Evolutionary conservation across 768 basidiomycete species (phyloP).

Genomic region (Leccinum fibrillosum): DNA sequence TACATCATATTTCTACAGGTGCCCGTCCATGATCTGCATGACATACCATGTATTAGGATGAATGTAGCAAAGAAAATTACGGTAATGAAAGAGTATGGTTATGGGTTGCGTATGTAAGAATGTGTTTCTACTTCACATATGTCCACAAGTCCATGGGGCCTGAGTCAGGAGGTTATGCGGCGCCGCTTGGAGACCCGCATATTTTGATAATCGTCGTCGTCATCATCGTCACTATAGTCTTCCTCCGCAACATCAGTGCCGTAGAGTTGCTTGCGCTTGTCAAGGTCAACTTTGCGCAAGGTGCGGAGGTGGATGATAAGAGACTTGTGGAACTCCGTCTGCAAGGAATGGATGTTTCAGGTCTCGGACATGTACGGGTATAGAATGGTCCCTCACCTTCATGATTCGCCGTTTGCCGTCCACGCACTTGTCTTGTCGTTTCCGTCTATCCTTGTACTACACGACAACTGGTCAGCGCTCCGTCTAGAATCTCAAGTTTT

Average conservation of each 20-base stretch:
- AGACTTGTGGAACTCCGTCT: conserved; percentile 72
- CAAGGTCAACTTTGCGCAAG: conserved; percentile 58
- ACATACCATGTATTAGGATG: conserved; percentile 24
- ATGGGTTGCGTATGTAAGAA: conserved; percentile 23
- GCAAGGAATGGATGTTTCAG: neutral
- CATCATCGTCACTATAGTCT: conserved; percentile 35
- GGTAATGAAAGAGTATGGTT: conserved; percentile 25
- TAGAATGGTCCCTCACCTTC: conserved; percentile 45
- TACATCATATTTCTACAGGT: neutral
- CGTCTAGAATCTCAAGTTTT: neutral
- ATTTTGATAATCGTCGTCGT: conserved; percentile 34
- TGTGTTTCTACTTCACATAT: conserved; percentile 19
- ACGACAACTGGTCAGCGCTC: conserved; percentile 1
- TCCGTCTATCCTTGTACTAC: conserved; percentile 66
- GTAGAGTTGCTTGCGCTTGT: conserved; percentile 44
- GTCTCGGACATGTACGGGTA: neutral
- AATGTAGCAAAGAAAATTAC: conserved; percentile 29
- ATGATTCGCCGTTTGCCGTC: conserved; percentile 50
- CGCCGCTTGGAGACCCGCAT: conserved; percentile 29
- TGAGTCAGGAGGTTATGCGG: conserved; percentile 23
- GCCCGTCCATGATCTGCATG: conserved; percentile 18
- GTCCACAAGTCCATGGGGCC: conserved; percentile 15
- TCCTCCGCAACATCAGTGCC: conserved; percentile 38
- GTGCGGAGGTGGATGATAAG: conserved; percentile 54
- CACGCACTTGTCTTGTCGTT: conserved; percentile 44